Base-by-base conservation (phyloP, 305 asterid species). In the Rubia tinctorum region DNA sequence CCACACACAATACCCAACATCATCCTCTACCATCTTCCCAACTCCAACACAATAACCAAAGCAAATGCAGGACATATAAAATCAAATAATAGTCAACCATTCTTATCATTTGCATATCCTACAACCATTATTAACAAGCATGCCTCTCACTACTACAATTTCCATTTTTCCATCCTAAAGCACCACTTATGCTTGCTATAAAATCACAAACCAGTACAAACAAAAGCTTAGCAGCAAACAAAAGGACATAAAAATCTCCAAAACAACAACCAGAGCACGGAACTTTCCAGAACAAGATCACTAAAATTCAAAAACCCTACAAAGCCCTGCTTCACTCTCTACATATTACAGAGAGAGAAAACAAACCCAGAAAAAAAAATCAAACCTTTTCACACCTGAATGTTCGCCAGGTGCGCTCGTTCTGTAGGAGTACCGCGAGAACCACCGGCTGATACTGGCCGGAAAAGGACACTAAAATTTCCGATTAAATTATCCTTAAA, bases 261-360 rank as follows among this genome's bases (percentile, higher is more conserved):
- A 17, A 11, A 25, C 39, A 30, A 15, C 14, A 37, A 11, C 55
- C 70, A 66, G 43, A 55, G 59, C 43, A n/a, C 8, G 5, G 27
- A 25, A 55, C 22, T 67, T 67, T 74, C 37, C 68, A 15, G 59
- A 63, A 12, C 8, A 22, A 34, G 45, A 13, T 22, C 22, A 22
- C 55, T 4, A 23, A 23, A 76, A 39, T n/a, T 23, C 17, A 8
- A 30, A 51, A 76, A 71, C 71, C 71, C 71, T 47, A 69, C 20
- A 0, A 23, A 12, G 5, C 39, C 55, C 51, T 12, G 18, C 12
- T 75, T 13, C n/a, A 44, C 47, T 66, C 55, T 55, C 59, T 69
- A 20, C 30, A n/a, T 20, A 10, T 18, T 13, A 2, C 53, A 51
- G 27, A 12, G 67, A 68, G 23, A 6, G 30, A 58, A 10, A 43